These are phyloP conservation scores for Xylariomycetidae sp. DNA, from an alignment of 2,329 filamentous ascomycete genomes.

Conservation along the genomic window DNA sequence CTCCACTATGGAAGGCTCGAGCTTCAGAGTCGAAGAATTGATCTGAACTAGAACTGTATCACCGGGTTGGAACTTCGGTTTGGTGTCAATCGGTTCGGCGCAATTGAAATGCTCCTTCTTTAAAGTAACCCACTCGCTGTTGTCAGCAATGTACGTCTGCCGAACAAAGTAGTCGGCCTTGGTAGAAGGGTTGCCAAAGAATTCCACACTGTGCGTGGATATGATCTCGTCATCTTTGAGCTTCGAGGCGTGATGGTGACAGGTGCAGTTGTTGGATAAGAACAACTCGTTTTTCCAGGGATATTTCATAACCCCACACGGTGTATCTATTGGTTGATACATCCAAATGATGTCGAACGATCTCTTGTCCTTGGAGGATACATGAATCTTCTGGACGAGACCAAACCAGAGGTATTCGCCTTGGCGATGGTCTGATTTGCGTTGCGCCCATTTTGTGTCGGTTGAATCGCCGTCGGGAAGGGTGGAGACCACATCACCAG, in stretches of 20 bases:
- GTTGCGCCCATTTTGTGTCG: constrained; percentile 52
- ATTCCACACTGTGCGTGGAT: constrained; percentile 53
- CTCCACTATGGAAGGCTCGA: constrained; percentile 61
- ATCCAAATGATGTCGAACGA: constrained; percentile 68
- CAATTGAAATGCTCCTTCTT: constrained; percentile 52
- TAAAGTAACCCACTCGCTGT: constrained; percentile 60
- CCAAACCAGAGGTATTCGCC: constrained; percentile 62
- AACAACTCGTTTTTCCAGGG: constrained; percentile 71
- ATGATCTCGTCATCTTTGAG: constrained; percentile 53
- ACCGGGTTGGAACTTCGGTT: constrained; percentile 39
- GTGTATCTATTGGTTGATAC: constrained; percentile 66
- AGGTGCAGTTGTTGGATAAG: constrained; percentile 72
- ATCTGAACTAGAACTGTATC: constrained; percentile 54
- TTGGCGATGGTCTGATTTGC: constrained; percentile 35
- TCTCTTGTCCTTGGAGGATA: constrained; percentile 27
- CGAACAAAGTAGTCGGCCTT: constrained; percentile 60
- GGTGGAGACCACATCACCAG: constrained; percentile 47
- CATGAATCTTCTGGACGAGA: constrained; percentile 56
- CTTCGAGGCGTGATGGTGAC: constrained; percentile 34
- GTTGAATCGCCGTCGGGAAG: constrained; percentile 39
- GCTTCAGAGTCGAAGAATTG: constrained; percentile 20
- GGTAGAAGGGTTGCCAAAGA: constrained; percentile 45
- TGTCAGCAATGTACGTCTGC: constrained; percentile 59
- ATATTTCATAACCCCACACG: constrained; percentile 63
- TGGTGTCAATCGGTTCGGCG: constrained; percentile 23